phyloP scores from a whole-genome alignment of 1,284 basidiomycete genomes.

The Heimioporus retisporus region DNA sequence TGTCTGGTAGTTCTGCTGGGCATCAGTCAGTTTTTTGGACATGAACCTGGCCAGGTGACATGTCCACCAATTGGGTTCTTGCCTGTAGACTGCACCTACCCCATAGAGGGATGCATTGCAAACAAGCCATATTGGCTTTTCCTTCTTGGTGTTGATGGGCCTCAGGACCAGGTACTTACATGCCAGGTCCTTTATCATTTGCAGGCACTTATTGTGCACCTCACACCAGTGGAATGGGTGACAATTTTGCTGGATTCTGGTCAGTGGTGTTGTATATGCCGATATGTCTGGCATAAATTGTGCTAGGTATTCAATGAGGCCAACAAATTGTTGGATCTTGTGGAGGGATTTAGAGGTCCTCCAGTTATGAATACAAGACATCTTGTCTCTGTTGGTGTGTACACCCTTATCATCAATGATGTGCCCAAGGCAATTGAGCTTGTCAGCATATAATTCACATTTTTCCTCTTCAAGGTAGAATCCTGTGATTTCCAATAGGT shows the following conservation, averaged over 20 bases:
- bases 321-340: conserved; percentile 52
- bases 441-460: not conserved
- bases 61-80: conserved; percentile 34
- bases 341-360: conserved; percentile 15
- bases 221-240: conserved; percentile 31
- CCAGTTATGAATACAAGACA: conserved; percentile 1
- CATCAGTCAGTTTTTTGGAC: conserved; percentile 9
- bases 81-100: conserved; percentile 48
- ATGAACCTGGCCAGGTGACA: conserved; percentile 52
- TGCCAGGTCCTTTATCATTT: conserved; percentile 4
- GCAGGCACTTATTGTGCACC: not conserved
- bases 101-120: conserved; percentile 52
- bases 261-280: conserved; percentile 12
- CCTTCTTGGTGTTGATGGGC: not conserved
- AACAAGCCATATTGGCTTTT: conserved; percentile 54
- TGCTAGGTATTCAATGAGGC: not conserved
- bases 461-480: conserved; percentile 27
- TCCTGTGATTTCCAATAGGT: conserved; percentile 10
- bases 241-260: conserved; percentile 42
- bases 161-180: not conserved
- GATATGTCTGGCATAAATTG: conserved; percentile 29
- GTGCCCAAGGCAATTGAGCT: conserved; percentile 37
- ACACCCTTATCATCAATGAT: conserved; percentile 41
- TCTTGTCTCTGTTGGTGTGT: conserved; percentile 34
- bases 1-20: conserved; percentile 30